phyloP scores from a whole-genome alignment of 148 eudicot species.

The Rhododendron ferrugineum region DNA sequence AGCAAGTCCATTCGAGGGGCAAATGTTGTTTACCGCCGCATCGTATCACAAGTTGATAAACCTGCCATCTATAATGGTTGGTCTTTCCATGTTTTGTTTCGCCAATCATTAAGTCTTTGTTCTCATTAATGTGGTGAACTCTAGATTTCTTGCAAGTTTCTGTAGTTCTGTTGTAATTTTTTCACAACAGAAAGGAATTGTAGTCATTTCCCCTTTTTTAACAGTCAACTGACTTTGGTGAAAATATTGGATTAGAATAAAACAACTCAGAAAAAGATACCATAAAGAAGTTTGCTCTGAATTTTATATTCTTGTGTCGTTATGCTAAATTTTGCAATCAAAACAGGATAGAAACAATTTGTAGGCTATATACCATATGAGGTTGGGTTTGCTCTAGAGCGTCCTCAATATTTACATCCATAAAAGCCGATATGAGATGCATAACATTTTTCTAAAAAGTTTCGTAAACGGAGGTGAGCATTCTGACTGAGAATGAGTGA shows the following conservation, averaged over 20 bases:
- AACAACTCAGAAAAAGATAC: not conserved
- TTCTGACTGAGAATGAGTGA: not conserved
- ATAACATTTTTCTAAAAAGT: not conserved
- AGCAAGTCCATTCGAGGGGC: slow-evolving; percentile 87
- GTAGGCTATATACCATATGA: not conserved
- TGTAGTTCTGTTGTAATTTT: not conserved
- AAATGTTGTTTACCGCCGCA: slow-evolving; percentile 77
- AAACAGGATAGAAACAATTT: not conserved
- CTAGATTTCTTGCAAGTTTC: slow-evolving; percentile 1
- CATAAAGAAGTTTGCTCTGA: not conserved
- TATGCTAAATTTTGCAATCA: not conserved
- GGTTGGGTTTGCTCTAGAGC: not conserved
- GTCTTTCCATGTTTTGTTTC: slow-evolving; percentile 17
- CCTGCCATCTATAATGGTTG: slow-evolving; percentile 82
- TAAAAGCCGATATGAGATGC: not conserved
- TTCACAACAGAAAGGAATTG: not conserved
- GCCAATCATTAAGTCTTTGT: not conserved
- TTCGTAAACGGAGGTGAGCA: not conserved
- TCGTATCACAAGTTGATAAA: slow-evolving; percentile 66
- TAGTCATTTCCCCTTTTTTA: not conserved
- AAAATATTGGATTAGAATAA: not conserved
- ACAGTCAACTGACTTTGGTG: not conserved
- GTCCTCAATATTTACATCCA: not conserved
- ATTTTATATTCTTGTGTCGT: not conserved
- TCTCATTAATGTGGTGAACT: not conserved